Percentiles rank a stretch among this genome's conserved stretches.
These are phyloP conservation scores for Malus orientalis DNA, from an alignment of 306 rosid species.

Conservation along the genomic window DNA sequence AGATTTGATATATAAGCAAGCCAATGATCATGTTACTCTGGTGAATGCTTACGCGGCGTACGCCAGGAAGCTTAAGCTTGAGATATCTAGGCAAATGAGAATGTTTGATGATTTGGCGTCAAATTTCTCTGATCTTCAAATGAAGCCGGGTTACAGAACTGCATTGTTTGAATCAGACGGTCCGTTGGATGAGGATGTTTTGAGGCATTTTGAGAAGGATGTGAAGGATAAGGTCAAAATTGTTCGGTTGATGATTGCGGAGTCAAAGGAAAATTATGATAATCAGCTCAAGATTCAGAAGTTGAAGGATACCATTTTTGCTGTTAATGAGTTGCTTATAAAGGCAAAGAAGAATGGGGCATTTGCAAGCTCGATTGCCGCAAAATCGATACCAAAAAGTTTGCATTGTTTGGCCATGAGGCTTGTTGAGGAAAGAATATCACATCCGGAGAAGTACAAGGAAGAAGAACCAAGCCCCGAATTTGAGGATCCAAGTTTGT, in stretches of 20 bases:
- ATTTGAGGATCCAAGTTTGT: slow-evolving; percentile 85
- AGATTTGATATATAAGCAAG: slow-evolving; percentile 90
- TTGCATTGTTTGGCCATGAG: slow-evolving; percentile 98
- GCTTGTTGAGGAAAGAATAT: slow-evolving; percentile 79
- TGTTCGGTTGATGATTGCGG: slow-evolving; percentile 67
- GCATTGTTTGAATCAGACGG: slow-evolving; percentile 70
- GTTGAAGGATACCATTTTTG: slow-evolving; percentile 93
- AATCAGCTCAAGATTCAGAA: slow-evolving; percentile 94
- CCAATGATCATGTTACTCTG: slow-evolving; percentile 81
- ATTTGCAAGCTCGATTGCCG: slow-evolving; percentile 80
- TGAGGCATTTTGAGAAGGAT: slow-evolving; percentile 97
- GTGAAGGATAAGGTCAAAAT: slow-evolving; percentile 92
- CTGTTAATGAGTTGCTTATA: slow-evolving; percentile 75
- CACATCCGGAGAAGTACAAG: slow-evolving; percentile 68
- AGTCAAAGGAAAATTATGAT: slow-evolving; percentile 88
- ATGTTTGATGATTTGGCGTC: slow-evolving; percentile 83
- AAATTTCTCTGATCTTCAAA: slow-evolving; percentile 54
- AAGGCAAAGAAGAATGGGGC: slow-evolving; percentile 98
- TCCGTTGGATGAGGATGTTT: slow-evolving; percentile 74
- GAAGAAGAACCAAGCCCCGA: slow-evolving; percentile 71
- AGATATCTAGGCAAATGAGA: slow-evolving; percentile 76
- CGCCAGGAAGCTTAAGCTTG: slow-evolving; percentile 99
- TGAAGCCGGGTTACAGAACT: slow-evolving; percentile 48
- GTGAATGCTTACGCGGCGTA: slow-evolving; percentile 96
- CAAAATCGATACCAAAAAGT: slow-evolving; percentile 85